Evolutionary conservation across 352 stramenopile genomes (phyloP), one percentile per base, ranked within the genome.

Genomic region (Pythium diclinum): DNA sequence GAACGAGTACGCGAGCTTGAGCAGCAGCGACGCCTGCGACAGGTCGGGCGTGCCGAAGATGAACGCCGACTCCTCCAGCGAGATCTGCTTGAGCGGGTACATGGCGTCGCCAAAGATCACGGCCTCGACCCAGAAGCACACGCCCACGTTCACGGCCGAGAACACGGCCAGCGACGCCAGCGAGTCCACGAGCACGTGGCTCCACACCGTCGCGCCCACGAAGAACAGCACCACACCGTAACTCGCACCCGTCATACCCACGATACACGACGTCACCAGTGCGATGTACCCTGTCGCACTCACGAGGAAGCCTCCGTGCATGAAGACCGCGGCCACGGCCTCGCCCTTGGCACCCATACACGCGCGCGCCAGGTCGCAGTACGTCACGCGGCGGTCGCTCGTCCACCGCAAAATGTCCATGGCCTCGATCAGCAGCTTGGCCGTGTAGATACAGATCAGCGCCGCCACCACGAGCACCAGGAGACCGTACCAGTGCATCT

Each of bases 51-150:
- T 89, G 53, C 74, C 75, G 55, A 91, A 89, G 40, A 83, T 69
- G 57, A 91, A 90, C 53, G 79, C 69, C 14, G 80, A 77, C 56
- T 88, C 65, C 17, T 82, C 73, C 19, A 86, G 56, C 28, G 80
- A 75, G 69, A 92, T 91, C 53, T 91, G 77, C 71, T 85, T 91
- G 21, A 91, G 76, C 33, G 84, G 84, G 51, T 91, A 92, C 81
- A 90, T 91, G 58, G 84, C 84, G 63, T 92, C 84, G 46, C 84
- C 84, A 33, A 92, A 78, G 75, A 92, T 92, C 52, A 92, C 71
- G 34, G 79, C 78, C 60, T 92, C 84, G 62, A 92, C 84, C 84
- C 84, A 92, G 57, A 91, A 86, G 52, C 72, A 81, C 36, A 92
- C 58, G n/a, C 77, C 80, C n/a, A 92, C 80, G 63, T 92, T 92